Evolutionary conservation across 106 monocot species (phyloP).

Genomic region (Apostasia shenzhenica): DNA sequence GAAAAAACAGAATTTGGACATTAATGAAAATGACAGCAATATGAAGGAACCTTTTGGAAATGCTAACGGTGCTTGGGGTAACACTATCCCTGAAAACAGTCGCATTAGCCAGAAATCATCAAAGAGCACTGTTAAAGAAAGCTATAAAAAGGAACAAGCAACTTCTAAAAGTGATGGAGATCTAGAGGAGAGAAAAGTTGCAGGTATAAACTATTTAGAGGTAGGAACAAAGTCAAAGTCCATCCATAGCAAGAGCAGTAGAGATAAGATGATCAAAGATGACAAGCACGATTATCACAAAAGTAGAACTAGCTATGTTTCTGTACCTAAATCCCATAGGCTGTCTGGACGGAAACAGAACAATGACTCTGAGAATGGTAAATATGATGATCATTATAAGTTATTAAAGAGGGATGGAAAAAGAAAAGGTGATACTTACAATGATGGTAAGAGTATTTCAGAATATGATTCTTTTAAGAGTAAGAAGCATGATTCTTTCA

Average conservation of each 20-base stretch:
- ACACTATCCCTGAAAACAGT: not conserved
- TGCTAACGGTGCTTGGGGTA: conserved; percentile 4
- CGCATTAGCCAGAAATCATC: conserved; percentile 5
- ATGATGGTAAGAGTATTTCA: conserved; percentile 28
- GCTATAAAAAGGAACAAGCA: conserved; percentile 24
- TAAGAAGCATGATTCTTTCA: conserved; percentile 45
- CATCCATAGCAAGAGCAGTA: conserved; percentile 21
- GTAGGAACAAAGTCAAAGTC: conserved; percentile 19
- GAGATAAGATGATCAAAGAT: conserved; percentile 33
- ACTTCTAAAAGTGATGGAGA: conserved; percentile 8
- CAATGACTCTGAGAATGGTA: conserved; percentile 33
- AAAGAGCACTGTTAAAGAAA: conserved; percentile 8
- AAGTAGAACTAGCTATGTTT: conserved; percentile 20
- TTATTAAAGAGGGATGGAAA: conserved; percentile 29
- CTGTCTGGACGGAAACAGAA: conserved; percentile 25
- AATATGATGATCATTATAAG: conserved; percentile 20
- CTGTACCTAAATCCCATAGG: conserved; percentile 16
- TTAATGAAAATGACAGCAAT: conserved; percentile 11
- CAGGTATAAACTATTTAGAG: conserved; percentile 12
- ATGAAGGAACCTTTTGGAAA: conserved; percentile 11
- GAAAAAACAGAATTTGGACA: conserved; percentile 29
- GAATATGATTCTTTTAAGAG: conserved; percentile 19
- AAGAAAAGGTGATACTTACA: conserved; percentile 20
- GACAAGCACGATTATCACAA: conserved; percentile 20
- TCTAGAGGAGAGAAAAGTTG: conserved; percentile 14